Conservation (phyloP, 2,329 filamentous ascomycete species). For the Botrytis deweyae region DNA sequence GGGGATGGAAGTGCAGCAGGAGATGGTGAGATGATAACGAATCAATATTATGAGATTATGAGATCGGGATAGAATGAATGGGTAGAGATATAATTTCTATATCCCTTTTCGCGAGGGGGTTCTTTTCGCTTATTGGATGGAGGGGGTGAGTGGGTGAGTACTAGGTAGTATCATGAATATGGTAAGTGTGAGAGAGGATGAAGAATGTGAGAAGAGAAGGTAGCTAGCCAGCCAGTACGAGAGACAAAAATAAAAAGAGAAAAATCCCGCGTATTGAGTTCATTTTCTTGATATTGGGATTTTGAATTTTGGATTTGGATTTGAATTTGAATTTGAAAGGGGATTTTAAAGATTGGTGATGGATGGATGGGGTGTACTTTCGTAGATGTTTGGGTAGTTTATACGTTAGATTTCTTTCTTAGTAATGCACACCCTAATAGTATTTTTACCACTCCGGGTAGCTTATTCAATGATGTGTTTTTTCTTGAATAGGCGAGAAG, state of each 20-base stretch:
- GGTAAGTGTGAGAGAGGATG: not conserved
- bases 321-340: too few species aligned
- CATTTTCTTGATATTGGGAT: too few species aligned
- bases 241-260: accelerated
- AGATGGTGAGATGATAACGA: not conserved
- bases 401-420: too few species aligned
- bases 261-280: too few species aligned
- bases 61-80: not conserved
- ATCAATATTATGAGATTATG: too few species aligned
- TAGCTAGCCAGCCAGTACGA: too few species aligned
- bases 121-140: not conserved
- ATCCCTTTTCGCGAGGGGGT: not conserved
- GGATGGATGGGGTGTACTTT: too few species aligned
- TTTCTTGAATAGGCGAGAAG: not conserved
- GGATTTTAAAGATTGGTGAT: not conserved
- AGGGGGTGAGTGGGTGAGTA: too few species aligned
- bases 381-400: too few species aligned
- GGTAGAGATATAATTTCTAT: not conserved
- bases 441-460: not conserved
- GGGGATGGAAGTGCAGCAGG: too few species aligned
- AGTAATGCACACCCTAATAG: not conserved
- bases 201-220: not conserved
- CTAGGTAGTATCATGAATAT: not conserved
- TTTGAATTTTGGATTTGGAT: too few species aligned
- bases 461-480: not conserved